phyloP scores from a whole-genome alignment of 306 rosid genomes.

The Vigna angularis region DNA sequence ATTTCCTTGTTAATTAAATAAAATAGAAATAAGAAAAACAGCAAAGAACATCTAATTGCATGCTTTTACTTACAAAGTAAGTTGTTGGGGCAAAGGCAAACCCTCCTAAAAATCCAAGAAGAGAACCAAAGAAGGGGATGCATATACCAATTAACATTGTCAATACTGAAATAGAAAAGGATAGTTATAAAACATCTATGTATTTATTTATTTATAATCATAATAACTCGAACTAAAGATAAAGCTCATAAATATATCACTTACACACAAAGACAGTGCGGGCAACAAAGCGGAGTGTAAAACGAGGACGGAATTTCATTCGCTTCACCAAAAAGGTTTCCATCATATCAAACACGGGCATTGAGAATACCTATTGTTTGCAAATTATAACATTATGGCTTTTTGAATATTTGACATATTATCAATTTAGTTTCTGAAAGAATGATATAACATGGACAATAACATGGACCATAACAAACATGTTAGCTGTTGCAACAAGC shows the following conservation, averaged over 20 bases:
- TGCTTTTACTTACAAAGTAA: slow-evolving; percentile 65
- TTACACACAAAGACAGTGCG: slow-evolving; percentile 67
- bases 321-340: slow-evolving; percentile 71
- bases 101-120: slow-evolving; percentile 83
- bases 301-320: slow-evolving; percentile 55
- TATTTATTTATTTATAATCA: neutral
- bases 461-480: too few relatives aligned
- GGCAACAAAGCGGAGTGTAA: slow-evolving; percentile 64
- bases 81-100: slow-evolving; percentile 92
- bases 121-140: slow-evolving; percentile 82
- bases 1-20: too few relatives aligned
- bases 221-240: neutral
- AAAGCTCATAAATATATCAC: neutral
- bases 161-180: slow-evolving; percentile 49
- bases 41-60: neutral
- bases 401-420: too few relatives aligned
- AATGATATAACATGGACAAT: too few relatives aligned
- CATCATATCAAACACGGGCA: slow-evolving; percentile 85
- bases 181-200: neutral
- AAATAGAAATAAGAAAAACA: neutral
- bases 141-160: slow-evolving; percentile 70
- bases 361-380: slow-evolving; percentile 63
- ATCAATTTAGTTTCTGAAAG: too few relatives aligned
- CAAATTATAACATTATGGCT: neutral
- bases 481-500: too few relatives aligned